Evolutionary conservation across 176 grass and related monocot species (phyloP).

Genomic region (Calamus simplicifolius): DNA sequence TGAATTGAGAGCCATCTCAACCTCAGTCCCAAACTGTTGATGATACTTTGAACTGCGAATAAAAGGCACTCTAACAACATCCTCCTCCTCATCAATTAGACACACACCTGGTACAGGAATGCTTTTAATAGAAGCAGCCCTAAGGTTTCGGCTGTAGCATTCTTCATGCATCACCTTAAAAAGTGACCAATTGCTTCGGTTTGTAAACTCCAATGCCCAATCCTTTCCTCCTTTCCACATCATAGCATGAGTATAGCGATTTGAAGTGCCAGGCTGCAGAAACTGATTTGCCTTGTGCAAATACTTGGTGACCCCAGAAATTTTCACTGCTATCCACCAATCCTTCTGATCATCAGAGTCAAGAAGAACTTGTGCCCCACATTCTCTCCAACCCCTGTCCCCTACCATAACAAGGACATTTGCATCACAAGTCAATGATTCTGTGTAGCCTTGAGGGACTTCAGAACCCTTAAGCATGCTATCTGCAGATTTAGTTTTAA

Average conservation of each 20-base stretch:
- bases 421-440: constrained; percentile 62
- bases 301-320: constrained; percentile 66
- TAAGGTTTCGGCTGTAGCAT: constrained; percentile 73
- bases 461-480: constrained; percentile 37
- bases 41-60: constrained; percentile 47
- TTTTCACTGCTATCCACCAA: constrained; percentile 54
- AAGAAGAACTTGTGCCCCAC: constrained; percentile 54
- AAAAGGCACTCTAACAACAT: constrained; percentile 30
- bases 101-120: constrained; percentile 89
- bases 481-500: constrained; percentile 30
- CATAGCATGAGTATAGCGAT: constrained; percentile 96
- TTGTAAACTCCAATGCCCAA: constrained; percentile 86
- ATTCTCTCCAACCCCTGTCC: constrained; percentile 83
- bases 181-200: constrained; percentile 74
- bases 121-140: constrained; percentile 83
- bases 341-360: constrained; percentile 59
- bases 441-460: constrained; percentile 29
- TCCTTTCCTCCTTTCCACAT: constrained; percentile 90
- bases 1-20: constrained; percentile 79
- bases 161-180: constrained; percentile 96
- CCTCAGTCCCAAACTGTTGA: constrained; percentile 52
- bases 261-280: constrained; percentile 83
- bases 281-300: constrained; percentile 62
- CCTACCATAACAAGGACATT: constrained; percentile 73
- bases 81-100: constrained; percentile 30